Evolutionary conservation across 306 rosid genomes (phyloP).

Genomic region (Vigna reflexopilosa): DNA sequence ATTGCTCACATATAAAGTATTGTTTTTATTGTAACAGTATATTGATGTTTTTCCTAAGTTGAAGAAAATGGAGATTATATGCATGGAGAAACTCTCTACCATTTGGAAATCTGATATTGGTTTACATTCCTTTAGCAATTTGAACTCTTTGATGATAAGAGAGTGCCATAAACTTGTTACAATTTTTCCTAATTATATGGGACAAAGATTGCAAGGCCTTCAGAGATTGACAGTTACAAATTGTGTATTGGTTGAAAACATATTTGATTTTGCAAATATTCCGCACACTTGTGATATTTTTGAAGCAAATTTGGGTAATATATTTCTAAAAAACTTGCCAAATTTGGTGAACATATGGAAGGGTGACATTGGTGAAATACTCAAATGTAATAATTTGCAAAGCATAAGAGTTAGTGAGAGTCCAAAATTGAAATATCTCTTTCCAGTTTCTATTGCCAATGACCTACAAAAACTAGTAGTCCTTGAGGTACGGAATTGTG

Average conservation of each 20-base stretch:
- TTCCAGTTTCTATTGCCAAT: constrained; percentile 43
- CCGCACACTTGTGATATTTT: not conserved
- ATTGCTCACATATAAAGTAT: not conserved
- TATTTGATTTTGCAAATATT: constrained; percentile 28
- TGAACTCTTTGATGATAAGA: not conserved
- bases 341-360: constrained; percentile 42
- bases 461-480: not conserved
- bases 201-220: constrained; percentile 6
- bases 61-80: constrained; percentile 9
- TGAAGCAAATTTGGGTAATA: not conserved
- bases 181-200: constrained; percentile 18
- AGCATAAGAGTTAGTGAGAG: fast-evolving
- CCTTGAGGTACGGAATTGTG: fast-evolving
- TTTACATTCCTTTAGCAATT: constrained; percentile 13
- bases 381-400: constrained; percentile 3
- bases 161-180: constrained; percentile 34
- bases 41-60: constrained; percentile 29
- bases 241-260: constrained; percentile 23
- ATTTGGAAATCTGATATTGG: constrained; percentile 26
- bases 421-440: constrained; percentile 6
- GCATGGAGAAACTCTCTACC: not conserved
- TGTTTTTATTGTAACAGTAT: not conserved
- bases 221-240: not conserved
- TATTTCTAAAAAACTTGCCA: not conserved
- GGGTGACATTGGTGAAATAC: not conserved